Percentiles rank a stretch among this genome's conserved stretches.
Evolutionary conservation across 192 early-diverging fungal species (phyloP).

Genomic region (Neocallimastix lanati): DNA sequence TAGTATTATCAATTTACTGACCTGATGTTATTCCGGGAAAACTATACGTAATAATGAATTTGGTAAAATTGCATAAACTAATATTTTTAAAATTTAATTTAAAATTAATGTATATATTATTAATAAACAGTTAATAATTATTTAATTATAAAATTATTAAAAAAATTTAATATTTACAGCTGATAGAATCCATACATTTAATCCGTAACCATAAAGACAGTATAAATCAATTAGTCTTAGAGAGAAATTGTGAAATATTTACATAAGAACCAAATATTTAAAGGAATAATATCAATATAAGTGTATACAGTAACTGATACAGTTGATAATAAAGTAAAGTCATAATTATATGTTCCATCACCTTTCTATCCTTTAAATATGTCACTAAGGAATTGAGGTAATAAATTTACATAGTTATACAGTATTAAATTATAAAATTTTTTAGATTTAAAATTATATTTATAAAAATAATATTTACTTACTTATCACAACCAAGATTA

Average conservation of each 20-base stretch:
- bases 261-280: slow-evolving; percentile 56
- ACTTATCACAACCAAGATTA: neutral
- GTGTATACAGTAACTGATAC: slow-evolving; percentile 66
- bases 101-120: no score
- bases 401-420: no score
- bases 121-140: no score
- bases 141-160: no score
- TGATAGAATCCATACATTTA: slow-evolving; percentile 85
- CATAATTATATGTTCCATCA: slow-evolving; percentile 30
- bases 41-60: neutral
- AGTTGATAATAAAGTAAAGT: slow-evolving; percentile 64
- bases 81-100: no score
- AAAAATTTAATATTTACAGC: no score
- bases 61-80: neutral
- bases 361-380: slow-evolving; percentile 23
- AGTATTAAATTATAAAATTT: no score
- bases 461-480: neutral
- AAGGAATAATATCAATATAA: slow-evolving; percentile 52
- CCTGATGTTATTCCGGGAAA: neutral
- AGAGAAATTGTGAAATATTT: slow-evolving; percentile 45
- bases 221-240: slow-evolving; percentile 70
- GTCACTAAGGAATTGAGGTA: slow-evolving; percentile 60
- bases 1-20: no score
- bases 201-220: slow-evolving; percentile 74
- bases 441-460: no score